Conservation (phyloP, 2,329 filamentous ascomycete species). For the Cytospora leucostoma region DNA sequence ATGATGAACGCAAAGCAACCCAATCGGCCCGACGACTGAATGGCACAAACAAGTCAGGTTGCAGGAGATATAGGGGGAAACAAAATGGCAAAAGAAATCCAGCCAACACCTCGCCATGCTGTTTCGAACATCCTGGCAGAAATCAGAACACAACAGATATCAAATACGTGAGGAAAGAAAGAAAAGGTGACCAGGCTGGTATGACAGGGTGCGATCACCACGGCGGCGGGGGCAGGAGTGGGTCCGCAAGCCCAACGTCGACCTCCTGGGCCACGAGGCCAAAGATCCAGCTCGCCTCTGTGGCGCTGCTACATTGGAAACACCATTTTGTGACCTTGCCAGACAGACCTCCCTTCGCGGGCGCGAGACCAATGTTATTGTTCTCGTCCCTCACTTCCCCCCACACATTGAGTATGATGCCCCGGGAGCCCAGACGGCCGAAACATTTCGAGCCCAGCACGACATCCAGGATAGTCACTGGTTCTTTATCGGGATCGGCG, state of each 20-base stretch:
- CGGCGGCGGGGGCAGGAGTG: background rate
- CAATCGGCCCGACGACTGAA: background rate
- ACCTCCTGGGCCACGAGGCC: conserved; percentile 60
- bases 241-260: conserved; percentile 35
- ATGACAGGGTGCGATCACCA: background rate
- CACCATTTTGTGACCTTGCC: conserved; percentile 65
- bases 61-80: background rate
- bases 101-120: conserved; percentile 27
- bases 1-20: background rate
- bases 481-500: conserved; percentile 49
- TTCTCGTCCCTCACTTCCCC: conserved; percentile 70
- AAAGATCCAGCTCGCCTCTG: conserved; percentile 58
- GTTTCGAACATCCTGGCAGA: background rate
- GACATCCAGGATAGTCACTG: conserved; percentile 74
- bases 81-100: conserved; percentile 15
- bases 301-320: conserved; percentile 58
- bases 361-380: conserved; percentile 54
- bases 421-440: conserved; percentile 77
- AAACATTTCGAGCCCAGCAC: conserved; percentile 84
- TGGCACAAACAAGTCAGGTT: conserved; percentile 2
- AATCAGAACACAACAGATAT: conserved; percentile 6
- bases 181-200: background rate
- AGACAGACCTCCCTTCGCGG: conserved; percentile 52
- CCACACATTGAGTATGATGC: conserved; percentile 88
- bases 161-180: conserved; percentile 21